These are phyloP conservation scores for Phoenix roebelenii DNA, from an alignment of 176 grass and related monocot species.

Conservation along the genomic window DNA sequence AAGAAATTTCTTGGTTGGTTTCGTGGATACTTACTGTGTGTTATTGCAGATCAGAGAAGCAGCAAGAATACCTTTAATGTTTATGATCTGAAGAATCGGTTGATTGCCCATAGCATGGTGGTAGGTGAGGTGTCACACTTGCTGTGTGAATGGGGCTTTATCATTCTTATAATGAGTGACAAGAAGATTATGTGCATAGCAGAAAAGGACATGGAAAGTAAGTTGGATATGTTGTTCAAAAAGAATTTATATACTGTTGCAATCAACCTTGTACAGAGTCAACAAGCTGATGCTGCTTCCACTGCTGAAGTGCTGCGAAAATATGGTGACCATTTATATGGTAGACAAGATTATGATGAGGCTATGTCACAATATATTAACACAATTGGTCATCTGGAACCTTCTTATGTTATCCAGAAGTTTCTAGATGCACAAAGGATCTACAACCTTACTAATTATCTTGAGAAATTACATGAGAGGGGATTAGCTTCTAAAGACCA, in stretches of 20 bases:
- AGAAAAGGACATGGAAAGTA: constrained; percentile 99
- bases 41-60: constrained; percentile 80
- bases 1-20: constrained; percentile 96
- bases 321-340: constrained; percentile 94
- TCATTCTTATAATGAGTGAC: constrained; percentile 77
- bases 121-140: constrained; percentile 82
- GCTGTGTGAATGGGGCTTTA: constrained; percentile 83
- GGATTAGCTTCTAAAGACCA: constrained; percentile 37
- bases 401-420: constrained; percentile 96
- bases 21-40: constrained; percentile 80
- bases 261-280: constrained; percentile 89
- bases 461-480: constrained; percentile 90
- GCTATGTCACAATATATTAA: constrained; percentile 94
- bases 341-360: constrained; percentile 91
- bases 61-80: constrained; percentile 63
- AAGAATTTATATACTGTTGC: constrained; percentile 95
- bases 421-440: constrained; percentile 95
- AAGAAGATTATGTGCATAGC: constrained; percentile 88
- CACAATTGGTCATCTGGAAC: constrained; percentile 95
- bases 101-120: constrained; percentile 85
- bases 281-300: constrained; percentile 88
- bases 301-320: constrained; percentile 90
- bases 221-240: constrained; percentile 96
- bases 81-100: constrained; percentile 88
- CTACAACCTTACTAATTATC: constrained; percentile 91